These are phyloP conservation scores for Rutstroemia sydowiana DNA, from an alignment of 2,329 filamentous ascomycete species.

Conservation along the genomic window DNA sequence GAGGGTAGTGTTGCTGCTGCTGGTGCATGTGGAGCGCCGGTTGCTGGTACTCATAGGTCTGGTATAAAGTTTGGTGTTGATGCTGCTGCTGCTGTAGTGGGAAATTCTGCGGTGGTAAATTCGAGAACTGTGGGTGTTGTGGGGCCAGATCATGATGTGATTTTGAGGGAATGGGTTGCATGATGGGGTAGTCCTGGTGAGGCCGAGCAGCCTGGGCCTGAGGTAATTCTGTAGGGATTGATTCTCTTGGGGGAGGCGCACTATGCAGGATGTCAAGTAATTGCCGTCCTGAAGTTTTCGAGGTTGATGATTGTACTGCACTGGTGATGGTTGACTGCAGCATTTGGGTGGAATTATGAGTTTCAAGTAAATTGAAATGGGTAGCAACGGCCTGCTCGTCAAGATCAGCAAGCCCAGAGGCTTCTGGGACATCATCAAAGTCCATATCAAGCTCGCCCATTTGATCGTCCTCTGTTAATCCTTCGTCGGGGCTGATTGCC, in stretches of 20 bases:
- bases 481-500: slow-evolving; percentile 47
- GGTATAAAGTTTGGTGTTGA: slow-evolving; percentile 4
- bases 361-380: slow-evolving; percentile 47
- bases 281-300: slow-evolving; percentile 35
- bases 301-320: slow-evolving; percentile 10
- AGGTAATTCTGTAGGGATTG: slow-evolving; percentile 22
- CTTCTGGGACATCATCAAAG: slow-evolving; percentile 12
- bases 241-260: slow-evolving; percentile 18
- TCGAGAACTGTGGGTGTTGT: slow-evolving; percentile 39
- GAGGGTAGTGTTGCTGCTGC: slow-evolving; percentile 5
- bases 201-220: slow-evolving; percentile 35
- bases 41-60: slow-evolving; percentile 22
- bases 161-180: slow-evolving; percentile 42
- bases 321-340: slow-evolving; percentile 31
- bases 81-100: slow-evolving; percentile 33
- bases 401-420: neutral
- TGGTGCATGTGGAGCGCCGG: slow-evolving; percentile 14
- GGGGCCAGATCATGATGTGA: slow-evolving; percentile 49
- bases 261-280: slow-evolving; percentile 47
- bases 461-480: slow-evolving; percentile 54
- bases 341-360: slow-evolving; percentile 46
- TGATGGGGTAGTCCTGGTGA: slow-evolving; percentile 46
- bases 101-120: slow-evolving; percentile 43
- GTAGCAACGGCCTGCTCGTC: slow-evolving; percentile 20
- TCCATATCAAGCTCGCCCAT: slow-evolving; percentile 16